Evolutionary conservation across 768 basidiomycete genomes (phyloP), one percentile per base, ranked within the genome.

Genomic region (Macrolepiota fuliginosa): DNA sequence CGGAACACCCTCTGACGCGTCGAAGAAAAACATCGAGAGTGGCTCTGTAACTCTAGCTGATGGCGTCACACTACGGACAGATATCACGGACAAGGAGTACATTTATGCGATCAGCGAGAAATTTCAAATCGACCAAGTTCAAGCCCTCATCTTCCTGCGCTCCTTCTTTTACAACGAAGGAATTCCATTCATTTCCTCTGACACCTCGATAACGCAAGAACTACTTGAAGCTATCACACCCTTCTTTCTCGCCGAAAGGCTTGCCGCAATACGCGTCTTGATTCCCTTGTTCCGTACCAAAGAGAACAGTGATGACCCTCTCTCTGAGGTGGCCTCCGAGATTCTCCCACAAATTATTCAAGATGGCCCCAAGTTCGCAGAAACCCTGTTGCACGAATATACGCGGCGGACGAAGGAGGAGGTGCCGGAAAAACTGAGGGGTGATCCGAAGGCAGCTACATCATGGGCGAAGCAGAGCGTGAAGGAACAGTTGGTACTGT

Each of bases 81-180:
- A 90, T 64, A 82, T 87, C 40, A 82, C 81, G 39, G 86, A 90
- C 75, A 89, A 89, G 70, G 84, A 88, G 58, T 85, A 86, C 64
- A 80, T 89, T 53, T 76, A 83, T 63, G 86, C 89, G 52, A 83
- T 97, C 66, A 92, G 93, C 74, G 71, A 79, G 46, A 81, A 80
- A 62, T 88, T 93, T 71, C 77, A 84, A 29, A 86, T 96, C 24
- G 92, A 96, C 74, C 85, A 96, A 67, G 77, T 94, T 1, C 85
- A 89, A n/a, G 87, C 92, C 0, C 79, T 90, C 46, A 75, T 89
- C 3, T 80, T 96, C 4, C 76, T 93, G 22, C 85, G 89, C 12
- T 88, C 90, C 0, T 95, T 91, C 68, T 76, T 91, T 9, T 89
- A 89, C 74, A 90, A 93, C 70, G 83, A 88, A 70, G 90, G 90